These are phyloP conservation scores for Gossypium rotundifolium DNA, from an alignment of 345 rosid genomes.

Conservation along the genomic window DNA sequence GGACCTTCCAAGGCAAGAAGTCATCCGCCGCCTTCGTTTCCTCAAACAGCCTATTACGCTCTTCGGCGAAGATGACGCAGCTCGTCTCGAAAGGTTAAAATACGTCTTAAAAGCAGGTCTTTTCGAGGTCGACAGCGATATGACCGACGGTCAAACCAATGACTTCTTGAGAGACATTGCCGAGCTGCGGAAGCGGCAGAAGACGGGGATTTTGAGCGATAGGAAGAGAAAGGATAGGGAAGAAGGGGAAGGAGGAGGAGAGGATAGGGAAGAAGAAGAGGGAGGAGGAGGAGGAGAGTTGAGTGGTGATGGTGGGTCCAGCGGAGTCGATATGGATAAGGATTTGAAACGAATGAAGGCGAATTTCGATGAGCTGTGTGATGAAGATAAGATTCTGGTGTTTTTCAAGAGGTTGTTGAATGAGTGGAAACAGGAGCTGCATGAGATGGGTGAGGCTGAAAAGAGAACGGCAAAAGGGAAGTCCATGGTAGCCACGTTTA, in stretches of 20 bases:
- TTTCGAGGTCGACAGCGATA: constrained; percentile 90
- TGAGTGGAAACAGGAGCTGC: constrained; percentile 92
- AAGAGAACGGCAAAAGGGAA: constrained; percentile 92
- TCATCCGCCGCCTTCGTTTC: constrained; percentile 79
- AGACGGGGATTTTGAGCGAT: constrained; percentile 62
- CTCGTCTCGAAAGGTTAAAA: constrained; percentile 79
- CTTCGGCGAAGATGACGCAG: constrained; percentile 84
- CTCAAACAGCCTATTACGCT: constrained; percentile 92
- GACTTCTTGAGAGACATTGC: constrained; percentile 90
- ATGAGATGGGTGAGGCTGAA: constrained; percentile 66
- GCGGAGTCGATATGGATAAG: constrained; percentile 77
- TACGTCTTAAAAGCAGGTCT: constrained; percentile 71
- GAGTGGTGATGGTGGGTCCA: constrained; percentile 77
- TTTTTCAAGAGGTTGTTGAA: constrained; percentile 83
- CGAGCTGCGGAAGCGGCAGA: constrained; percentile 94
- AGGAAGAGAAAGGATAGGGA: constrained; percentile 82
- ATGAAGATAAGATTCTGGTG: constrained; percentile 88
- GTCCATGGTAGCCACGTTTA: constrained; percentile 82
- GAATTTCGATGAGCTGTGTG: constrained; percentile 77
- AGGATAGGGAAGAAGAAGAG: constrained; percentile 46
- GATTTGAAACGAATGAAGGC: constrained; percentile 67
- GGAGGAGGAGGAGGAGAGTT: constrained; percentile 67
- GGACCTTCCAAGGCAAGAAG: constrained; percentile 78
- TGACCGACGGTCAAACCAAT: constrained; percentile 92
- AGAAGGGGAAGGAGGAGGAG: constrained; percentile 55